These are phyloP conservation scores for Avena sativa DNA, from an alignment of 176 grass and related monocot genomes.

Conservation along the genomic window DNA sequence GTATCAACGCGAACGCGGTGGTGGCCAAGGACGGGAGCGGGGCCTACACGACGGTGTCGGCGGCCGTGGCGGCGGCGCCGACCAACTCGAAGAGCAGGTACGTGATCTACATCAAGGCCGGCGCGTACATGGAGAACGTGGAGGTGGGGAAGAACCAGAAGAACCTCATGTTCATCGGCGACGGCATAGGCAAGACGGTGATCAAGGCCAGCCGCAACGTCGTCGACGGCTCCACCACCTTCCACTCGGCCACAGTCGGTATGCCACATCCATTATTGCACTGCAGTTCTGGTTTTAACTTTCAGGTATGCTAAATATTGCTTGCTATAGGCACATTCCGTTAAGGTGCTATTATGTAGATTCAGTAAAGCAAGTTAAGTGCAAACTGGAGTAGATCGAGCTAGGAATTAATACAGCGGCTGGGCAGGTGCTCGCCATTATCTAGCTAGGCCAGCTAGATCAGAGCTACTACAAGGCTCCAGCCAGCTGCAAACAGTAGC, in stretches of 20 bases:
- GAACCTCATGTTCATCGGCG: slow-evolving; percentile 90
- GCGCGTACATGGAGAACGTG: slow-evolving; percentile 90
- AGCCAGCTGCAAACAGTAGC: no score
- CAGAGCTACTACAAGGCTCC: no score
- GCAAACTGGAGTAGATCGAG: no score
- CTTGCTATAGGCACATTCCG: not conserved
- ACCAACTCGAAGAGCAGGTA: slow-evolving; percentile 49
- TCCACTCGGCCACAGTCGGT: slow-evolving; percentile 91
- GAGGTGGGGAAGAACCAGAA: slow-evolving; percentile 68
- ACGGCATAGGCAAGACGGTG: slow-evolving; percentile 90
- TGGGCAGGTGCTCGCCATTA: no score
- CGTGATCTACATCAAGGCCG: slow-evolving; percentile 92
- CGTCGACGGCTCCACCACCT: slow-evolving; percentile 87
- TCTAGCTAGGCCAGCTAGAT: no score
- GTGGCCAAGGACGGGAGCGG: slow-evolving; percentile 83
- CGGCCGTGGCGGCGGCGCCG: slow-evolving; percentile 78
- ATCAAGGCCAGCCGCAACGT: slow-evolving; percentile 92
- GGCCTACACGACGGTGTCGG: slow-evolving; percentile 62
- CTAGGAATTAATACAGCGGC: no score
- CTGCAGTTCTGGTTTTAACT: not conserved
- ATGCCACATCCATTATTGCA: slow-evolving; percentile 12
- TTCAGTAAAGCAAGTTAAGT: no score
- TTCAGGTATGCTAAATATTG: not conserved
- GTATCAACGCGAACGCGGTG: slow-evolving; percentile 44
- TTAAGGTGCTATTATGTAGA: not conserved